Conservation (phyloP, 352 stramenopile species). For the Phytophthora sp. region DNA sequence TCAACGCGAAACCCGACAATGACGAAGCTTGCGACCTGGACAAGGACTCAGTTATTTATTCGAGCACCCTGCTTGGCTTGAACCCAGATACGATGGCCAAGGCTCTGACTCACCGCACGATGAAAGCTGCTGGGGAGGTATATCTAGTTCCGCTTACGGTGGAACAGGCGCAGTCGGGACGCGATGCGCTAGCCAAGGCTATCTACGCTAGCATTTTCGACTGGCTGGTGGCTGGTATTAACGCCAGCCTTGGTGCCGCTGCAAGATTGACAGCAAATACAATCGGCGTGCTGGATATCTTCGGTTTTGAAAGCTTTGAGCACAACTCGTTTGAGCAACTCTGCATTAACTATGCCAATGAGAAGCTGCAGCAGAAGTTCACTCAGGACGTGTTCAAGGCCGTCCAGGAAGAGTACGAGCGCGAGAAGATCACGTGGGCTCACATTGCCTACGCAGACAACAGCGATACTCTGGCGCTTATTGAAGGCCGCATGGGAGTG, state of each 20-base stretch:
- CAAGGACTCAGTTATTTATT: conserved; percentile 45
- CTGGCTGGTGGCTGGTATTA: conserved; percentile 94
- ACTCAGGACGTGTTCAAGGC: conserved; percentile 73
- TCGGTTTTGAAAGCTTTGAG: conserved; percentile 89
- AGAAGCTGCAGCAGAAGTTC: conserved; percentile 92
- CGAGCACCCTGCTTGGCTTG: conserved; percentile 56
- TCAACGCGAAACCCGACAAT: conserved; percentile 52
- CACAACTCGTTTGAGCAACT: conserved; percentile 95
- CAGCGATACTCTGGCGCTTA: conserved; percentile 67
- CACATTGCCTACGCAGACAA: conserved; percentile 89
- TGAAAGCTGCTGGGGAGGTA: conserved; percentile 71
- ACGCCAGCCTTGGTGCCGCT: conserved; percentile 59
- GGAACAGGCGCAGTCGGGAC: conserved; percentile 77
- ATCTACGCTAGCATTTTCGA: conserved; percentile 96
- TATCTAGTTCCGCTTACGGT: conserved; percentile 68
- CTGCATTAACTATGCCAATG: conserved; percentile 97
- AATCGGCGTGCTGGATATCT: conserved; percentile 92
- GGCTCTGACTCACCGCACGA: conserved; percentile 69
- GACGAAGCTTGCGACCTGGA: conserved; percentile 60
- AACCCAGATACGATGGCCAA: conserved; percentile 55
- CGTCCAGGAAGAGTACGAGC: conserved; percentile 69
- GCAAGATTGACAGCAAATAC: conserved; percentile 29
- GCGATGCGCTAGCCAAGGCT: conserved; percentile 94
- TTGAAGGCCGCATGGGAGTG: conserved; percentile 81
- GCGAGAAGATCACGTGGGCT: conserved; percentile 76